These are phyloP conservation scores for Myxozyma mucilagina DNA, from an alignment of 805 yeast species.

Conservation along the genomic window DNA sequence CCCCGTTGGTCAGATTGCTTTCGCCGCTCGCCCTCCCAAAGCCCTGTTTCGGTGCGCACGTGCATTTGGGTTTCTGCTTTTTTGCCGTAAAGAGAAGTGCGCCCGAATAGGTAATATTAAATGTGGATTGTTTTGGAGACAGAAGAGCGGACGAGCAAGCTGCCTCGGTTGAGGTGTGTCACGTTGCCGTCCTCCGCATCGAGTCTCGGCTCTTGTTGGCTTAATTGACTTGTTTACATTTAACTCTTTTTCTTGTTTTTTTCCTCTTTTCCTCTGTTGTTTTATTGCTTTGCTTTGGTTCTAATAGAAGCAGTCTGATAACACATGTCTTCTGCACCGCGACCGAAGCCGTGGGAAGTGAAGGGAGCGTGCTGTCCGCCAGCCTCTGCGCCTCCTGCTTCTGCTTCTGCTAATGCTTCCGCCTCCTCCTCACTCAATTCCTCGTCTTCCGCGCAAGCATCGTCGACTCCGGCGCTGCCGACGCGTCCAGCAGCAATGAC, in stretches of 20 bases:
- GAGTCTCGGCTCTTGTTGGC: neutral
- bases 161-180: neutral
- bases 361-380: neutral
- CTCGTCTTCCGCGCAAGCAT: slow-evolving; percentile 7
- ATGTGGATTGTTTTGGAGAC: no score
- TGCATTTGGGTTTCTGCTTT: no score
- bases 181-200: neutral
- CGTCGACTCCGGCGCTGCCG: slow-evolving; percentile 21
- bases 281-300: neutral
- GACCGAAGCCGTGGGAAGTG: slow-evolving; percentile 30
- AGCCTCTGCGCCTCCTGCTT: neutral
- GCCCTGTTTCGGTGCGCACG: no score
- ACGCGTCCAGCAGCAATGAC: slow-evolving; percentile 13
- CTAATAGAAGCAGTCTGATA: neutral
- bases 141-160: no score
- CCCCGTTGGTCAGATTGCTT: neutral
- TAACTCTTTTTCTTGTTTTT: neutral
- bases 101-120: no score
- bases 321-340: slow-evolving; percentile 13
- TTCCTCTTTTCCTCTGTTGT: neutral
- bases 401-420: neutral
- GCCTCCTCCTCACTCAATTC: slow-evolving; percentile 6
- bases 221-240: neutral
- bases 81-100: no score
- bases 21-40: neutral